Percentiles rank a stretch among this genome's conserved stretches.
phyloP scores from a whole-genome alignment of 768 basidiomycete species.

The Psilocybe cyanescens region DNA sequence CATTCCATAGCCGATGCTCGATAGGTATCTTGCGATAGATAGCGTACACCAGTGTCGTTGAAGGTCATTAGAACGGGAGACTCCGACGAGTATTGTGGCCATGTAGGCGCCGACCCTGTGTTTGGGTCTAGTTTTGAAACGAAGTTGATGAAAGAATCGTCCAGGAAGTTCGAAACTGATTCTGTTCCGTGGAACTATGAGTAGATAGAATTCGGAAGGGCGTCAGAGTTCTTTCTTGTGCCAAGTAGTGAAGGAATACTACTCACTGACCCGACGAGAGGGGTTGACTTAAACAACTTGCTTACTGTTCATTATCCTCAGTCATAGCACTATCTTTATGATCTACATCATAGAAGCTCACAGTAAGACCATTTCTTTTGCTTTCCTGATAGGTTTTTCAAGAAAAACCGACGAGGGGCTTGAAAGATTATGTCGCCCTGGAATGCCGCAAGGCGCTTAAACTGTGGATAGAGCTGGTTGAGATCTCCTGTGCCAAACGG shows the following conservation, averaged over 20 bases:
- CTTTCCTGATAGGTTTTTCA: constrained; percentile 38
- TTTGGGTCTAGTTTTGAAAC: constrained; percentile 47
- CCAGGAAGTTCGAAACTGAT: constrained; percentile 38
- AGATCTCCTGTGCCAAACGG: constrained; percentile 10
- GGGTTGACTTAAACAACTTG: constrained; percentile 7
- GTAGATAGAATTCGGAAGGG: not conserved
- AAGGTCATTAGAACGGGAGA: not conserved
- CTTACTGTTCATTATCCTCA: not conserved
- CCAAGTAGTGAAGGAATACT: not conserved
- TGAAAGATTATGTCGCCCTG: constrained; percentile 55
- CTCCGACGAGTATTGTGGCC: constrained; percentile 4
- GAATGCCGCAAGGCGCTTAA: constrained; percentile 52
- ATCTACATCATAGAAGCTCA: constrained; percentile 21
- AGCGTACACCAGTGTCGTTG: not conserved
- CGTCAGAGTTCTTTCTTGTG: too few species aligned
- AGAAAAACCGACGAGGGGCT: constrained; percentile 50
- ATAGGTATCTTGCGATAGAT: constrained; percentile 2
- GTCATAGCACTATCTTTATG: not conserved
- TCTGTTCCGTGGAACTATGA: constrained; percentile 46
- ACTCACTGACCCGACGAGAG: not conserved
- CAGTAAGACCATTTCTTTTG: constrained; percentile 49
- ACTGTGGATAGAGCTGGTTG: constrained; percentile 32
- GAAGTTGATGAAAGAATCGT: constrained; percentile 50
- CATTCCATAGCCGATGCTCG: not conserved
- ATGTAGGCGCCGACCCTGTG: constrained; percentile 28